These are phyloP conservation scores for Rhododendron molle DNA, from an alignment of 148 eudicot genomes.

Conservation along the genomic window DNA sequence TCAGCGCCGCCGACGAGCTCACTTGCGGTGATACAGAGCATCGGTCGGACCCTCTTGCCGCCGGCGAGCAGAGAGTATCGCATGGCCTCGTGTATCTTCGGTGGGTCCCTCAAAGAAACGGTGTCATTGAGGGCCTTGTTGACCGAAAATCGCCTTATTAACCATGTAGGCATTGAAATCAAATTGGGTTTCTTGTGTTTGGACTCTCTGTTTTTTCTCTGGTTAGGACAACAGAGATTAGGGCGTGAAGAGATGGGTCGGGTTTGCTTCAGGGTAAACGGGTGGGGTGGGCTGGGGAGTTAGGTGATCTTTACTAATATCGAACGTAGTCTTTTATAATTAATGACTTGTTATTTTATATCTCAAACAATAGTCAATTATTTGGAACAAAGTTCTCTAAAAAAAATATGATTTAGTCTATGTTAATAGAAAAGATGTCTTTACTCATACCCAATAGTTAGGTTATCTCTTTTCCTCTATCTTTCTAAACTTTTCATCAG, in stretches of 20 bases:
- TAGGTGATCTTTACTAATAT: too few relatives aligned
- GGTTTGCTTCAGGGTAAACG: too few relatives aligned
- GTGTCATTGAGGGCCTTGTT: slow-evolving; percentile 39
- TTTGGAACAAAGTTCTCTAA: too few relatives aligned
- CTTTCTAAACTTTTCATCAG: too few relatives aligned
- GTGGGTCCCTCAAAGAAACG: slow-evolving; percentile 22
- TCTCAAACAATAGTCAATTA: too few relatives aligned
- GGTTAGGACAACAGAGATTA: slow-evolving; percentile 16
- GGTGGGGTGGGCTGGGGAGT: too few relatives aligned
- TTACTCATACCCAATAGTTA: too few relatives aligned
- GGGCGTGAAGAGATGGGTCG: background rate
- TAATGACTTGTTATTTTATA: too few relatives aligned
- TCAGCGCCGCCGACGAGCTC: slow-evolving; percentile 34
- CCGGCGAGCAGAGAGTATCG: slow-evolving; percentile 36
- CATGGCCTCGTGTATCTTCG: slow-evolving; percentile 34
- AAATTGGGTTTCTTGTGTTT: slow-evolving; percentile 17
- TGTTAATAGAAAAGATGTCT: too few relatives aligned
- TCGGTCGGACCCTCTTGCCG: slow-evolving; percentile 33
- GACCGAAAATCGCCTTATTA: slow-evolving; percentile 24
- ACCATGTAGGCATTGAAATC: slow-evolving; percentile 28
- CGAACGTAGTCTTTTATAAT: too few relatives aligned
- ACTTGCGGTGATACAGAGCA: slow-evolving; percentile 38
- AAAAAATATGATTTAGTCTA: too few relatives aligned
- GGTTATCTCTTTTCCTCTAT: too few relatives aligned
- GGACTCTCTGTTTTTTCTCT: slow-evolving; percentile 8